Evolutionary conservation across 129 eudicot genomes (phyloP), one percentile per base, ranked within the genome.

Genomic region (Artemisia argyi): DNA sequence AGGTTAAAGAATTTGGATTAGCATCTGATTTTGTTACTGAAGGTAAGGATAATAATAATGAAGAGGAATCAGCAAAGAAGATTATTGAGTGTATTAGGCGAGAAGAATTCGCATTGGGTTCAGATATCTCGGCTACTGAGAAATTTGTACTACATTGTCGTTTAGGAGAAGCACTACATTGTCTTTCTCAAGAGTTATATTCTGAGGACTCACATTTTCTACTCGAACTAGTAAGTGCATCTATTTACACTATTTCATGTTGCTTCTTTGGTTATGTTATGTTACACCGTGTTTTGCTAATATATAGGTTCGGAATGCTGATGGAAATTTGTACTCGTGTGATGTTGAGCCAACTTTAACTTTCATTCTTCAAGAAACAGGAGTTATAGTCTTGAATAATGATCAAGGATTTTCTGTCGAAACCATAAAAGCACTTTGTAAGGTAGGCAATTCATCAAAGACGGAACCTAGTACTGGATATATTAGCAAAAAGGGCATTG

Each of bases 161-260:
- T 12, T 75, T 92, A 66, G 95, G 98, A 48, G 79, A 95, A 81
- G 98, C 96, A 66, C 85, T 92, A 17, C 96, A 89, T 74, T 89
- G 96, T 78, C 95, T 93, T 62, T 93, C 98, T 48, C 95, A 87
- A 22, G 98, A 89, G 79, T 76, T 93, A 69, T 89, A 93, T 73
- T 89, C 98, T 14, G 90, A 93, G 72, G 98, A 93, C 80, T 89
- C 98, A 10, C 98, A 93, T 81, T 93, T 93, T 85, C 87, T 93
- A 71, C 87, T 93, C n/a, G 98, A 93, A 80, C 90, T 93, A 74
- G 98, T 89, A 81, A 73, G 82, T 57, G 62, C 54, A 22, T 49
- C 50, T 50, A 17, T 30, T 63, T 28, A 65, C 24, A 8, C 10
- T 44, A 16, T 50, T 67, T 39, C 14, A 14, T 19, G 17, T 19